Percentiles rank a stretch among this genome's conserved stretches.
Evolutionary conservation across 139 green algal species (phyloP).

Genomic region (Asterochloris sp.): DNA sequence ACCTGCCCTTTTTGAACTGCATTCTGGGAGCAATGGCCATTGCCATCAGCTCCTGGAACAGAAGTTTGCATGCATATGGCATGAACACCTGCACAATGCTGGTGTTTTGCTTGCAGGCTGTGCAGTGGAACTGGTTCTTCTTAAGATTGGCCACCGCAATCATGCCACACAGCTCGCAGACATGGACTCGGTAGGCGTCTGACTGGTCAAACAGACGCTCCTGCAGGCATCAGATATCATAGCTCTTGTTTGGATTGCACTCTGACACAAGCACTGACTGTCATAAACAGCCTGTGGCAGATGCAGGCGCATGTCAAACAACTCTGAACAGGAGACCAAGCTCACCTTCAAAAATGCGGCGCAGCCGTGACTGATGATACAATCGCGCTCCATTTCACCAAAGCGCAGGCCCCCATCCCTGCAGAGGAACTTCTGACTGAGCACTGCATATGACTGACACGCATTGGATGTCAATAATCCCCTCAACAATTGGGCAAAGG

Average conservation of each 20-base stretch:
- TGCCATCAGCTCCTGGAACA: slow-evolving; percentile 95
- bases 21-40: slow-evolving; percentile 47
- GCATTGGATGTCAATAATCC: too few species aligned
- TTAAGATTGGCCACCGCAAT: slow-evolving; percentile 84
- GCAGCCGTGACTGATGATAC: slow-evolving; percentile 91
- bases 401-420: slow-evolving; percentile 95
- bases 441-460: too few species aligned
- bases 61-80: slow-evolving; percentile 93
- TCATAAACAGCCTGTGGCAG: background rate
- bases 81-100: slow-evolving; percentile 71
- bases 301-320: background rate
- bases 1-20: slow-evolving; percentile 7
- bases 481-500: too few species aligned
- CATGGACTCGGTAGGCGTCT: slow-evolving; percentile 85
- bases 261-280: background rate
- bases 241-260: background rate
- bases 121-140: slow-evolving; percentile 80
- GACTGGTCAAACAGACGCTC: slow-evolving; percentile 87
- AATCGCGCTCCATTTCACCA: slow-evolving; percentile 98
- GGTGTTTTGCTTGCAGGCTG: slow-evolving; percentile 47
- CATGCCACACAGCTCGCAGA: slow-evolving; percentile 80
- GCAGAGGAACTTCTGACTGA: too few species aligned
- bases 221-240: slow-evolving; percentile 40
- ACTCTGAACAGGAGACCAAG: background rate
- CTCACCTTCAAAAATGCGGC: slow-evolving; percentile 77